Base-by-base conservation (phyloP, 176 grass and related monocot species). In the Pontederia paniculata region DNA sequence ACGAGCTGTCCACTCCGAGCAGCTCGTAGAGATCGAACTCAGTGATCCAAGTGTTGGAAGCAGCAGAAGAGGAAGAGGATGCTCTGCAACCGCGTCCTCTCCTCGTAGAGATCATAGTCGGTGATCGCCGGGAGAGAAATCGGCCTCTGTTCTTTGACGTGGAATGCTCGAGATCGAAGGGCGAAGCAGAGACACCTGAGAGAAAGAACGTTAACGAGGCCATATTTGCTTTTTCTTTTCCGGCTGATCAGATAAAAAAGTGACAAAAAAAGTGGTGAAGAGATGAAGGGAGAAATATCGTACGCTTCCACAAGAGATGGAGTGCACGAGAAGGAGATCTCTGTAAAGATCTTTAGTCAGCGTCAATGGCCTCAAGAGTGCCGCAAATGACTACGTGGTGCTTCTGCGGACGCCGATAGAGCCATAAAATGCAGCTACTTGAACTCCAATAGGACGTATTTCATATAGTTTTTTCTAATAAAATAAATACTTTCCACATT, bases 1-100 rank as follows among this genome's bases (percentile, higher is more conserved):
- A 87, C 0, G 74, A 81, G 0, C 72, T 80, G 41, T 90, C 77
- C 68, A 97, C 80, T 9, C 91, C 91, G 8, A 97, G 76, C 4
- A 97, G 73, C 58, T 87, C 77, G 67, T 97, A 97, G 18, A 97
- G 73, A 71, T 97, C 80, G 60, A 81, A 83, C 17, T 97, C 91
- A 9, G 51, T 74, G 13, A 75, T 50, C 91, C 91, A 97, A 44
- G 86, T 82, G 0, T 52, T 13, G 21, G 25, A 54, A 19, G 64
- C 13, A 7, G 63, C 53, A 18, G 62, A 60, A 56, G 11, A 20
- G n/a, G 60, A 48, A 12, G 60, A 9, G 20, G 60, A 42, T 16
- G 9, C 57, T 44, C 37, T 60, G 57, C 42, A 20, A 12, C 37
- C 16, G 8, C 8, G 10, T 3, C 12, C 12, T 14, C 57, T 60